Evolutionary conservation across 495 filamentous ascomycete species (phyloP).

Genomic region (Bombardia bombarda): DNA sequence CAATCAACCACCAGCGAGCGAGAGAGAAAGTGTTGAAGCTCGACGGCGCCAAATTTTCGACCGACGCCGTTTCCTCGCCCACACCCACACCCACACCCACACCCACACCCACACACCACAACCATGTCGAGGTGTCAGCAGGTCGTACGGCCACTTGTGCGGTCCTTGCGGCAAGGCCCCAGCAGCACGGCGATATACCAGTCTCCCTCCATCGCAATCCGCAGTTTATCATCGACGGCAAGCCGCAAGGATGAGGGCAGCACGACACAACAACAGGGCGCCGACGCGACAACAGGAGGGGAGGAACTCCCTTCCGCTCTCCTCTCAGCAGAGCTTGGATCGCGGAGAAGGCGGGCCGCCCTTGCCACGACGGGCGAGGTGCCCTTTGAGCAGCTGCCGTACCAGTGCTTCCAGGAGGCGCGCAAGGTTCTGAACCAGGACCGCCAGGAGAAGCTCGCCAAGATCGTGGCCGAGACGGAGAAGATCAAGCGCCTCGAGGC

Average conservation of each 20-base stretch:
- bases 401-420: conserved; percentile 96
- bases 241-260: conserved; percentile 31
- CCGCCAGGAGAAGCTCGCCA: conserved; percentile 67
- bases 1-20: conserved; percentile 10
- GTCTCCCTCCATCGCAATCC: conserved; percentile 26
- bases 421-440: conserved; percentile 74
- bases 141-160: conserved; percentile 58
- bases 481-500: conserved; percentile 53
- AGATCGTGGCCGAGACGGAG: conserved; percentile 52
- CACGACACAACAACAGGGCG: conserved; percentile 14
- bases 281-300: conserved; percentile 43
- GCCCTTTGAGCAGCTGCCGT: conserved; percentile 88
- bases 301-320: conserved; percentile 15
- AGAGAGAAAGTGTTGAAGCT: too few species aligned
- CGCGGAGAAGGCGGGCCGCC: conserved; percentile 73
- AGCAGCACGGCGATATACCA: conserved; percentile 20
- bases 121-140: conserved; percentile 63
- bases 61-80: neutral
- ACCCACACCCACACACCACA: conserved; percentile 3
- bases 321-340: conserved; percentile 61
- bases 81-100: neutral
- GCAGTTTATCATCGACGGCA: conserved; percentile 39
- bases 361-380: conserved; percentile 59
- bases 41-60: conserved; percentile 14
- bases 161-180: conserved; percentile 47